Percentiles rank a stretch among this genome's conserved stretches.
Evolutionary conservation across 2,329 filamentous ascomycete species (phyloP).

Genomic region (Penicillium sp.): DNA sequence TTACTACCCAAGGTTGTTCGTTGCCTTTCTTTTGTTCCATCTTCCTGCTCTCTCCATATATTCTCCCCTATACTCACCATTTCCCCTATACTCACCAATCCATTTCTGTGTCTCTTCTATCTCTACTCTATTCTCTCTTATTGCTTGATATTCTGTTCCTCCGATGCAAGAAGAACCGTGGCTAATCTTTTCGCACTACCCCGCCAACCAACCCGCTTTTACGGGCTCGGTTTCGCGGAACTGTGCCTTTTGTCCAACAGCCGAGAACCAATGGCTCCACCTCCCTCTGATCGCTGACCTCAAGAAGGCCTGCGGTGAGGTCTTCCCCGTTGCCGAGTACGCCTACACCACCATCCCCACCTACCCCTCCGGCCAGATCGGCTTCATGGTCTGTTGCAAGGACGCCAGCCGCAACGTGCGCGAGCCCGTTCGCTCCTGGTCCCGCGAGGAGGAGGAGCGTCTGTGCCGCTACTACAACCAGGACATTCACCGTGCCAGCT

Average conservation of each 20-base stretch:
- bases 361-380: constrained; percentile 97
- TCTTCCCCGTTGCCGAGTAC: constrained; percentile 97
- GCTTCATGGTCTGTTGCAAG: constrained; percentile 99
- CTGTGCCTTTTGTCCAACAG: constrained; percentile 47
- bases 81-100: background rate
- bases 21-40: constrained; percentile 60
- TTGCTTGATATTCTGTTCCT: constrained; percentile 1
- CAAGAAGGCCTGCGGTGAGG: constrained; percentile 92
- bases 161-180: constrained; percentile 5
- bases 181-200: constrained; percentile 27
- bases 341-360: constrained; percentile 98
- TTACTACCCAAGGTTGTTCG: constrained; percentile 99
- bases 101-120: constrained; percentile 5
- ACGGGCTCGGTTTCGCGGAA: constrained; percentile 30
- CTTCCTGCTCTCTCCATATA: background rate
- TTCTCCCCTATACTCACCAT: background rate
- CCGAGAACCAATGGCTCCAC: constrained; percentile 99
- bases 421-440: constrained; percentile 77
- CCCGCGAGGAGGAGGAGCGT: constrained; percentile 82
- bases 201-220: constrained; percentile 29
- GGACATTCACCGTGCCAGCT: constrained; percentile 91
- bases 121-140: constrained; percentile 61
- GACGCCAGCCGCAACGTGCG: constrained; percentile 77
- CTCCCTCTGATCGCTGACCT: constrained; percentile 87
- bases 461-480: constrained; percentile 96